Base-by-base conservation (phyloP, 2,329 filamentous ascomycete genomes). In the Trichoderma gracile region DNA sequence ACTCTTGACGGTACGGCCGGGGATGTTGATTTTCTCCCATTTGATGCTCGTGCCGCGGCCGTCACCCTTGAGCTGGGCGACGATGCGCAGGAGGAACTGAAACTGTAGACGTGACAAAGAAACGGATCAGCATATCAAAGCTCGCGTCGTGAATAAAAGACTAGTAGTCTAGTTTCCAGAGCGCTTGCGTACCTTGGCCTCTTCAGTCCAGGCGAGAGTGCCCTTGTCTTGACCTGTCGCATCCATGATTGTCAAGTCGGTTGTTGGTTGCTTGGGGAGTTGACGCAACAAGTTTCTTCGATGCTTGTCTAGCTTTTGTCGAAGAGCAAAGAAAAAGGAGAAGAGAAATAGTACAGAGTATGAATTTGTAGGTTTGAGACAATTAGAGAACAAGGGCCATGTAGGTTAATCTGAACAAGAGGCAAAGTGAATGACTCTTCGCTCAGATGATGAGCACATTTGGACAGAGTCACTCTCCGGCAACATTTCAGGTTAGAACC, bases 1-100 rank as follows among this genome's bases (percentile, higher is more conserved):
- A 2, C 75, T 76, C 66, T 79, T 80, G 23, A 69, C 64, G 1
- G 76, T 78, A 8, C 78, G 76, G 0, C 74, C 76, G 0, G 75
- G 73, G 71, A 80, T 77, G 25, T 69, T 68, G 27, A 79, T 69
- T 3, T 66, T 67, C 1, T 66, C 63, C 77, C 77, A 79, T 52
- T 77, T 75, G 67, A 79, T 76, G 33, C 33, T 38, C 12, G 33
- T 38, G 5, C 68, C 19, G 14, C 71, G 73, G 3, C 74, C 74
- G 3, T 75, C 73, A 0, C 73, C 69, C 49, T 73, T 74, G 25
- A 75, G 58, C 54, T 76, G 75, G 3, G 70, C 68, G 17, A 79
- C 69, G 61, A 79, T 71, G 7, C 75, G 75, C 1, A 79, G 66
- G 4, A 78, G 69, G 7, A 79, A 71, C 38, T 78, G 73, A 9